Base-by-base conservation (phyloP, 768 basidiomycete species). In the Macrocybe gigantea region DNA sequence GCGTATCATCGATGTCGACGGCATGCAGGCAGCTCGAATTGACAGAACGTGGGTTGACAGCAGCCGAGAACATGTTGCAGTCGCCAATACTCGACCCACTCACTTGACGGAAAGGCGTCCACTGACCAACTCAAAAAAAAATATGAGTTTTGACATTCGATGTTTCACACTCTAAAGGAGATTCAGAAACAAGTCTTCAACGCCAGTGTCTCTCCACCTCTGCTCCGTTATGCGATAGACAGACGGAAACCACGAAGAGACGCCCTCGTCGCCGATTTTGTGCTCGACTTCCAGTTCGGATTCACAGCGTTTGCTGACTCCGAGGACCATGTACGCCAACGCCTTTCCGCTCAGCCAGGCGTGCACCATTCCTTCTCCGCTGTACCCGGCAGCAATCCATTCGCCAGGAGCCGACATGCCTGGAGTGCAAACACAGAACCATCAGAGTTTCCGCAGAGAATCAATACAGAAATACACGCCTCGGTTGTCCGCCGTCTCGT, bases 301-400 rank as follows among this genome's bases (percentile, higher is more conserved):
- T 34, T 35, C 12, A 9, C 10, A 22, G 50, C 0, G 40, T 0
- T 53, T 38, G 15, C 74, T 72, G 10, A 63, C 43, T 2, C 68
- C 74, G 4, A 81, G 61, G 4, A 88, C 65, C 83, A 84, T 83
- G 45, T 66, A 54, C 8, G 80, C 83, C 13, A 85, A 60, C 6
- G 78, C 80, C 47, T 73, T 71, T 4, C 79, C 76, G 48, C 79
- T 72, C 60, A 81, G 58, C 82, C 83, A 85, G 0, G 80, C 83
- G 52, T 84, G 77, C 3, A 77, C 77, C 85, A 86, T 85, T 1
- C 85, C 85, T 53, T 88, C 85, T 0, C 85, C 85, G 0, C 75
- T 71, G 57, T 82, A 88, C 4, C 83, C 85, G 9, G 81, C 84
- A 11, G 79, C 68, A 11, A 87, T 72, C 86, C 85, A 87, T 59